Conservation (phyloP, 495 filamentous ascomycete species). For the Thozetella sp. region DNA sequence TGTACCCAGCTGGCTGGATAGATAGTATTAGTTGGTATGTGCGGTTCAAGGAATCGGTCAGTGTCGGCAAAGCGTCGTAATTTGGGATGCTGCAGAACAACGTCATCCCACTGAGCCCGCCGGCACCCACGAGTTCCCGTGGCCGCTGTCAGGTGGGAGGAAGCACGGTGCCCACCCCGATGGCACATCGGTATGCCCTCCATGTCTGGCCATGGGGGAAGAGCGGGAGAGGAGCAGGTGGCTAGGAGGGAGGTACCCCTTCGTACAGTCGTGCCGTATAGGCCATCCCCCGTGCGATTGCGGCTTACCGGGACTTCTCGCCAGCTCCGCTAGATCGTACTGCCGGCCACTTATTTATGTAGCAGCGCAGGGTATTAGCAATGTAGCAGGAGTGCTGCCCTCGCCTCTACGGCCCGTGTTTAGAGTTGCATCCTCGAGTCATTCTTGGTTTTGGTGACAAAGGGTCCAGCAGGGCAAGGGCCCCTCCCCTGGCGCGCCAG, state of each 20-base stretch:
- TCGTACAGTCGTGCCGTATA: too few species aligned
- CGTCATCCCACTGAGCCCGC: background rate
- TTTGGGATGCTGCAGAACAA: background rate
- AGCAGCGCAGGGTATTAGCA: too few species aligned
- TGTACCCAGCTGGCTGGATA: background rate
- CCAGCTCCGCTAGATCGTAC: too few species aligned
- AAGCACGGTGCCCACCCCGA: background rate
- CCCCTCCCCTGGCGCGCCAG: background rate
- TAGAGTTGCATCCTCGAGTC: background rate
- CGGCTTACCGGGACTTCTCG: too few species aligned
- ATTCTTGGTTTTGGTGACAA: background rate
- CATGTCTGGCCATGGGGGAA: background rate
- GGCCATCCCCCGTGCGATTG: too few species aligned
- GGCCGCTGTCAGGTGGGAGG: background rate
- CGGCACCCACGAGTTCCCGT: background rate
- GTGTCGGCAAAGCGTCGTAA: background rate
- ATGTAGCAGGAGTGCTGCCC: too few species aligned
- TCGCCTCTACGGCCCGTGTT: too few species aligned
- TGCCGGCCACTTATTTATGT: too few species aligned
- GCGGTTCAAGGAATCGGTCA: background rate
- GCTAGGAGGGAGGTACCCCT: too few species aligned
- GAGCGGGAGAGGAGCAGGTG: background rate
- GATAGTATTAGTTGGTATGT: background rate
- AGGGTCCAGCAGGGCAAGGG: background rate
- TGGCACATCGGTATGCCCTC: background rate